Base-by-base conservation (phyloP, 257 asterid genomes). In the Echites panduratus region DNA sequence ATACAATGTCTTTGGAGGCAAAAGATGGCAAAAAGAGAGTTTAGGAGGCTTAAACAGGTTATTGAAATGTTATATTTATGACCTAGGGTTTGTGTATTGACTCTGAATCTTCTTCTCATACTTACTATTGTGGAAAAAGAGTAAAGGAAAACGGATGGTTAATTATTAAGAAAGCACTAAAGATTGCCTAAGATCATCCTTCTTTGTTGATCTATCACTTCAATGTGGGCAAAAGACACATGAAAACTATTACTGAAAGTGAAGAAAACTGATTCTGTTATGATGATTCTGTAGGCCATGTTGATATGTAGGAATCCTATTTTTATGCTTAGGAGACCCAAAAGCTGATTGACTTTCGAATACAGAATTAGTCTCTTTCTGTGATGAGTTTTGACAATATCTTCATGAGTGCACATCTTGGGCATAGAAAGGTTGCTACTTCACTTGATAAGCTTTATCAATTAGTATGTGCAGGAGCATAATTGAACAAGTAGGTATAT, bases 1-100 rank as follows among this genome's bases (percentile, higher is more conserved):
- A 89, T 95, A 74, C 99, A 95, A 84, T 90, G 98, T 81, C 88
- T 84, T 78, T 95, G 99, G 99, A 86, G 97, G 87, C 95, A 70
- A 73, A 95, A 92, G 81, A 73, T 92, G 88, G 98, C 99, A 13
- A 89, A 85, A 84, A 83, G 92, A 83, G 96, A 92, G 79, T 74
- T 92, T 77, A 82, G 92, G 82, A 89, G 79, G 88, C 99, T 95
- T 80, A 95, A 85, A 83, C 85, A 95, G 98, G 99, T 95, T 80
- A 73, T 78, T 66, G 53, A 61, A 66, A 61, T 27, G 53, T 48
- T 43, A 16, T 16, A 29, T 24, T 47, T 14, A 24, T 75, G 48
- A 7, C 71, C 22, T 68, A 27, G 7, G 45, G 26, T 41, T n/a
- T 35, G 12, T 75, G 40, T 17, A 22, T n/a, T 14, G 7, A 14